Base-by-base conservation (phyloP, 2,329 filamentous ascomycete genomes). In the Diplodia corticola region DNA sequence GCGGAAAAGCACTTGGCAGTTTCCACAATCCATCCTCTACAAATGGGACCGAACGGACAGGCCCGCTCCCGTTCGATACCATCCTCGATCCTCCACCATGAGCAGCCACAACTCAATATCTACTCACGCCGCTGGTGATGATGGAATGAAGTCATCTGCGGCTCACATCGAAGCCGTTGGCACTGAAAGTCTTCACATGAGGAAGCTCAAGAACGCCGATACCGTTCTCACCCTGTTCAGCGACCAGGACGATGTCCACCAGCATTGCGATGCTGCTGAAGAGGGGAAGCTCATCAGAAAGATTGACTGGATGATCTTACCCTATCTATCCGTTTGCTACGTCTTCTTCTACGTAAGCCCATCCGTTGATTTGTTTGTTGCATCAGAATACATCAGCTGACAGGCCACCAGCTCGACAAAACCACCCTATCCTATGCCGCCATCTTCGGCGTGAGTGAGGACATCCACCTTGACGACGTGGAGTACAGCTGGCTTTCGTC, bases 341-440 rank as follows among this genome's bases (percentile, higher is more conserved):
- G 13, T 51, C 17, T 51, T 51, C 49, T 51, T 51, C 49, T 51
- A 51, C 15, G 49, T 51, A 28, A 51, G 49, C 26, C 24, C 26
- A 7, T 48, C 46, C 22, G 5, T 22, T 12, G 2, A 48, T 22
- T 48, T n/a, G 28, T 6, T 6, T 28, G 3, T 28, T 6, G 37
- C 4, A 40, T 17, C 13, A 5, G 46, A 48, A 3, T 4, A 28
- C 13, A 13, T 9, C 4, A 6, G 24, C 49, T 51, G 15, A 30
- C 49, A 9, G 5, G 24, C 17, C 17, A n/a, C 12, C 17, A 51
- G 49, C 79, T 89, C 6, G 87, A 89, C 77, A 89, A 89, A 73
- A 83, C 86, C 0, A 86, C 85, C 0, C 78, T 89, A 1, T 80
- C 77, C 1, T 60, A 60, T 24, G 55, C 68, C 15, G 66, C 68